Evolutionary conservation across 2,329 filamentous ascomycete genomes (phyloP), one percentile per base, ranked within the genome.

Genomic region (Sporothrix pallida): DNA sequence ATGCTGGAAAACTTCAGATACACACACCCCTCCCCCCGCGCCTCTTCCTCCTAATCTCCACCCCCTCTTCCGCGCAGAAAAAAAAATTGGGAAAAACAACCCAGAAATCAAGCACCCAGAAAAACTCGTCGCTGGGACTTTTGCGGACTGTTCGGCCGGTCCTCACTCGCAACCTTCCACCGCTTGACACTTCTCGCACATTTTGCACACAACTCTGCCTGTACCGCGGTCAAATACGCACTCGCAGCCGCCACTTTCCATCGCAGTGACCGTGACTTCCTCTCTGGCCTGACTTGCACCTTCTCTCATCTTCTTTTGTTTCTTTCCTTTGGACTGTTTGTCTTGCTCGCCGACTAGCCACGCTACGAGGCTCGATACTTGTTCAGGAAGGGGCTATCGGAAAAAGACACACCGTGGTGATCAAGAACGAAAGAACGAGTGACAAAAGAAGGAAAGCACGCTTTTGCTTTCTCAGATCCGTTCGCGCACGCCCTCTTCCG

Each of bases 151-250:
- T 68, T 75, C 73, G 74, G 73, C 76, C 75, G 73, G 76, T 62
- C 58, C 65, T 72, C 72, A 78, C 81, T 78, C 80, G 80, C 80
- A 77, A 74, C 8, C 15, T 26, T 52, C 23, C 46, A n/a, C n/a
- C 20, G 10, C 70, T 15, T 31, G 26, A 17, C 76, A 73, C 31
- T 63, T 52, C n/a, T 37, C 31, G 31, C 31, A 37, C 31, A 37
- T 23, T 44, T 37, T n/a, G 65, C 65, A 69, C 48, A 23, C 23
- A 50, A 54, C 46, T 37, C 31, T 23, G 67, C 48, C 15, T 48
- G 77, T 80, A 78, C 79, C 78, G 78, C 79, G 78, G 78, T 81
- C 81, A 81, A 81, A 82, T 81, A 81, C 79, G 78, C 80, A 79
- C 79, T 78, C 78, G 75, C 77, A 79, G 80, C 80, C 79, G 80